phyloP scores from a whole-genome alignment of 768 basidiomycete species.

The Naganishia vishniacii region DNA sequence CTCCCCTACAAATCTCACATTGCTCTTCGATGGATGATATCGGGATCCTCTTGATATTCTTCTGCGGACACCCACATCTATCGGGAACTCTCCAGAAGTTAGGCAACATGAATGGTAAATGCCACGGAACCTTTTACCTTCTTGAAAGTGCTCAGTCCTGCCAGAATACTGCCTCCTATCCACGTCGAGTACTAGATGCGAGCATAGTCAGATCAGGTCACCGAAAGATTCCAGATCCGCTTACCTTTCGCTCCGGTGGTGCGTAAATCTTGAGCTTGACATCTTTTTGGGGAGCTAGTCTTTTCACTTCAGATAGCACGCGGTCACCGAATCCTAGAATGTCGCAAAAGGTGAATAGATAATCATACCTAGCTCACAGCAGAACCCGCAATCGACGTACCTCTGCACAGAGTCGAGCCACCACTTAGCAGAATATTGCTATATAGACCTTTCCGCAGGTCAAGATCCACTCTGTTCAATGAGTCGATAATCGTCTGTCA shows the following conservation, averaged over 20 bases:
- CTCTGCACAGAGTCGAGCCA: conserved; percentile 90
- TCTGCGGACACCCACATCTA: conserved; percentile 99
- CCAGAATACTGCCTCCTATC: conserved; percentile 86
- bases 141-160: conserved; percentile 93
- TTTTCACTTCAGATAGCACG: conserved; percentile 92
- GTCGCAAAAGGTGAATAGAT: background rate
- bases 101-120: too few species aligned
- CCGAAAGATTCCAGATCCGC: too few species aligned
- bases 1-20: conserved; percentile 29
- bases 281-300: conserved; percentile 79
- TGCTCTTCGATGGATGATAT: conserved; percentile 93
- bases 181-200: conserved; percentile 46
- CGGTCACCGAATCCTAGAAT: conserved; percentile 87
- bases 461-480: conserved; percentile 90
- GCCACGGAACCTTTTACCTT: conserved; percentile 57
- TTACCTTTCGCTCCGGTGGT: conserved; percentile 87
- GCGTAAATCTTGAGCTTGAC: conserved; percentile 99
- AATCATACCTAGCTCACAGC: background rate
- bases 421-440: conserved; percentile 96
- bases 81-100: too few species aligned
- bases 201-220: conserved; percentile 13
- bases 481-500: conserved; percentile 83
- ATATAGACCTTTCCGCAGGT: conserved; percentile 88
- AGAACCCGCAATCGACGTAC: conserved; percentile 50
- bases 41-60: conserved; percentile 98